A percentile compares a stretch with the other conserved stretches of the same genome.
These are phyloP conservation scores for Tuber aestivum DNA, from an alignment of 495 filamentous ascomycete species.

Conservation along the genomic window DNA sequence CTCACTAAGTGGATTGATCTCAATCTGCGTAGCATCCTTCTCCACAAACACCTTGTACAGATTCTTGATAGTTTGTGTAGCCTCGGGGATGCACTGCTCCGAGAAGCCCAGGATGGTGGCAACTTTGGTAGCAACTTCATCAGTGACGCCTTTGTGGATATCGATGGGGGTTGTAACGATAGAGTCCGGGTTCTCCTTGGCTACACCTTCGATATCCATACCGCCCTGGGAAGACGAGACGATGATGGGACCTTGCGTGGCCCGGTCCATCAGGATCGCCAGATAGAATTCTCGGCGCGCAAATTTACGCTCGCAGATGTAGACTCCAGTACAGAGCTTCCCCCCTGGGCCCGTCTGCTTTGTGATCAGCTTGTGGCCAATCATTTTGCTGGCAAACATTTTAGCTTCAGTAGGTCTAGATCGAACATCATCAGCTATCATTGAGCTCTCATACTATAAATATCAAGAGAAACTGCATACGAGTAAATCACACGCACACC, in stretches of 20 bases:
- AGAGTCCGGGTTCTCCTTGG: constrained; percentile 93
- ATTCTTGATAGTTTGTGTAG: constrained; percentile 93
- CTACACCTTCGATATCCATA: constrained; percentile 97
- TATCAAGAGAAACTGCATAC: constrained; percentile 50
- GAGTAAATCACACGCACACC: constrained; percentile 98
- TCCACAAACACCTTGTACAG: constrained; percentile 98
- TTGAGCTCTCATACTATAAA: neutral
- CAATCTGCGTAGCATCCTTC: constrained; percentile 96
- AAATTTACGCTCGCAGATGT: constrained; percentile 99
- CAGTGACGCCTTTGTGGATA: constrained; percentile 91
- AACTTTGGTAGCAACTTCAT: constrained; percentile 85
- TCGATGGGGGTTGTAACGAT: constrained; percentile 89
- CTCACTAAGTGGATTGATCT: constrained; percentile 97
- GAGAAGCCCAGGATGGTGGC: constrained; percentile 92
- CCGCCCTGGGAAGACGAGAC: constrained; percentile 96
- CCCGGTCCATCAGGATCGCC: constrained; percentile 93
- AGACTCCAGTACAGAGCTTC: constrained; percentile 90
- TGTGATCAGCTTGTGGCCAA: constrained; percentile 98
- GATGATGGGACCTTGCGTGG: constrained; percentile 85
- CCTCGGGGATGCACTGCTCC: constrained; percentile 90
- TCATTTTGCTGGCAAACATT: constrained; percentile 99
- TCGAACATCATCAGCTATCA: constrained; percentile 7
- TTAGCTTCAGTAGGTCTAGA: constrained; percentile 71
- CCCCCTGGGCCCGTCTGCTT: constrained; percentile 94
- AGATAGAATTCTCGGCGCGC: constrained; percentile 98